phyloP scores from a whole-genome alignment of 306 rosid genomes.

The Morella rubra region DNA sequence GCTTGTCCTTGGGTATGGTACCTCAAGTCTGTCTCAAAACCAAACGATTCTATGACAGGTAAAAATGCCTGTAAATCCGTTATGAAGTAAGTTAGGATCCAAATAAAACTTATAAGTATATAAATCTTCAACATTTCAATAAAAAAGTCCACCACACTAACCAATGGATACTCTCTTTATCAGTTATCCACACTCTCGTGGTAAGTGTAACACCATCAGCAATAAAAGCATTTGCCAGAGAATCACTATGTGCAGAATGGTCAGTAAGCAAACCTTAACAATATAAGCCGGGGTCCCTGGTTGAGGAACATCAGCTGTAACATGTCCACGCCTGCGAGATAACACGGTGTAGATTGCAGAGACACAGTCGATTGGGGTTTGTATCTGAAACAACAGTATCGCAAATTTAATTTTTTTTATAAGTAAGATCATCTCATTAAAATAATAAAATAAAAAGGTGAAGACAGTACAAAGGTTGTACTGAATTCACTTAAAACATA shows the following conservation, averaged over 20 bases:
- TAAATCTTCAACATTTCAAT: too few relatives aligned
- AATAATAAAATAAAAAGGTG: too few relatives aligned
- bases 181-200: constrained; percentile 2
- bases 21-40: constrained; percentile 96
- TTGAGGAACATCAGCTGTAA: constrained; percentile 97
- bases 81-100: constrained; percentile 18
- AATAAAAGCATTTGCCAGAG: background rate
- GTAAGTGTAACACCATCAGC: background rate
- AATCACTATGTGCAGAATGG: constrained; percentile 4
- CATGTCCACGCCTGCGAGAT: constrained; percentile 99
- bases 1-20: constrained; percentile 99
- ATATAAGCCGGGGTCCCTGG: constrained; percentile 97
- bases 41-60: constrained; percentile 95
- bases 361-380: constrained; percentile 96
- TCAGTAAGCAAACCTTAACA: constrained; percentile 69
- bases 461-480: too few relatives aligned
- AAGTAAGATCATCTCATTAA: too few relatives aligned
- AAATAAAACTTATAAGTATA: background rate
- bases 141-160: background rate
- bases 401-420: constrained; percentile 1
- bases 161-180: background rate
- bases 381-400: constrained; percentile 64
- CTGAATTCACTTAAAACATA: too few relatives aligned
- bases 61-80: constrained; percentile 73
- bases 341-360: constrained; percentile 97